A percentile compares a stretch with the other conserved stretches of the same genome.
These are phyloP conservation scores for Coffea humblotiana DNA, from an alignment of 305 asterid genomes.

Conservation along the genomic window DNA sequence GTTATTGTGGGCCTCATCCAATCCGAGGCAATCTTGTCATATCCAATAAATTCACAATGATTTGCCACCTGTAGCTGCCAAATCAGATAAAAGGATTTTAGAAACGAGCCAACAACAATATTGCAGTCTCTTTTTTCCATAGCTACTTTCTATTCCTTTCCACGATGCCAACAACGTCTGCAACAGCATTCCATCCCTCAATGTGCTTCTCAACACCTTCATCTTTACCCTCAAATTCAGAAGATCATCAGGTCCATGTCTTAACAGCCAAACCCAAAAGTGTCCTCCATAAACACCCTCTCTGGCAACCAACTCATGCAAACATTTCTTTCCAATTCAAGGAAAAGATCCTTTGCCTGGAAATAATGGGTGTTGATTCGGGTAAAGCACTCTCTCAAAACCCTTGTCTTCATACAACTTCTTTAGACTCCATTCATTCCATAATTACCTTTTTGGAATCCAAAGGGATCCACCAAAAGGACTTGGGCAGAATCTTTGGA, in stretches of 20 bases:
- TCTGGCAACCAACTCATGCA: conserved; percentile 57
- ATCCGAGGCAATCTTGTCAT: conserved; percentile 43
- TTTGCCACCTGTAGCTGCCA: conserved; percentile 42
- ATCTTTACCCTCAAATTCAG: conserved; percentile 22
- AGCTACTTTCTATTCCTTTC: neutral
- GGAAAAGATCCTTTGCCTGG: conserved; percentile 87
- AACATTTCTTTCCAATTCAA: conserved; percentile 80
- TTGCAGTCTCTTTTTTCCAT: neutral
- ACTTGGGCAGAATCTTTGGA: conserved; percentile 70
- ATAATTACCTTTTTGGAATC: conserved; percentile 71
- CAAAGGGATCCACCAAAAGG: conserved; percentile 84
- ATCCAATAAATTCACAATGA: conserved; percentile 40
- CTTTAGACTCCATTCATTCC: conserved; percentile 61
- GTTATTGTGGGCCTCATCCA: conserved; percentile 29
- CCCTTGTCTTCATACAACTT: conserved; percentile 60
- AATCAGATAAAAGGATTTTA: conserved; percentile 20
- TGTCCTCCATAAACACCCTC: conserved; percentile 69
- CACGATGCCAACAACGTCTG: conserved; percentile 40
- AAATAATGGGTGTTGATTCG: conserved; percentile 86
- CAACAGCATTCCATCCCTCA: conserved; percentile 50
- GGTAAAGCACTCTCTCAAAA: conserved; percentile 74
- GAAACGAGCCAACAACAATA: neutral
- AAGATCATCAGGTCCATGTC: conserved; percentile 28
- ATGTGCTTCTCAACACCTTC: conserved; percentile 43
- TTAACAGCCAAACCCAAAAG: conserved; percentile 51